Evolutionary conservation across 495 filamentous ascomycete genomes (phyloP).

Genomic region (Usnea hakonensis): DNA sequence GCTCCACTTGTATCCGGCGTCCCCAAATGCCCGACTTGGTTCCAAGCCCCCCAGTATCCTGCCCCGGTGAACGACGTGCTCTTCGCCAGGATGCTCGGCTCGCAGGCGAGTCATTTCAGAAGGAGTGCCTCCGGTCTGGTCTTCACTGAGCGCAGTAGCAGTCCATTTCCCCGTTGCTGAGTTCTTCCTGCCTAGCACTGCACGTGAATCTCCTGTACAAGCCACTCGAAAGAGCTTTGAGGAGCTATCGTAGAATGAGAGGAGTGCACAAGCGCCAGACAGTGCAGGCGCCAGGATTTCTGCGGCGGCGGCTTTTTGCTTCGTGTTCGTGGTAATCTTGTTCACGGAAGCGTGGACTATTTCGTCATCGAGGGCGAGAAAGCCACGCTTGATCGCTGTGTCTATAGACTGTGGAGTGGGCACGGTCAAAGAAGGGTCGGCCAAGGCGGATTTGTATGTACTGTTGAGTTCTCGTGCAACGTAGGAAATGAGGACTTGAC

Average conservation of each 20-base stretch:
- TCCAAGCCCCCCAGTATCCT: slow-evolving; percentile 87
- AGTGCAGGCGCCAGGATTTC: slow-evolving; percentile 87
- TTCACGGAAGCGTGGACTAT: slow-evolving; percentile 86
- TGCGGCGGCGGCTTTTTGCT: slow-evolving; percentile 77
- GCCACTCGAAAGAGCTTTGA: slow-evolving; percentile 81
- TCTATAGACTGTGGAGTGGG: slow-evolving; percentile 76
- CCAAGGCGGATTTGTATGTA: slow-evolving; percentile 71
- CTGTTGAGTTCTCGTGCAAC: slow-evolving; percentile 91
- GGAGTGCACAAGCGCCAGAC: slow-evolving; percentile 89
- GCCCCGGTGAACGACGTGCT: slow-evolving; percentile 74
- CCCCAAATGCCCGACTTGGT: slow-evolving; percentile 88
- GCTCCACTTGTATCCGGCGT: slow-evolving; percentile 95
- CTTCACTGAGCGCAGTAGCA: slow-evolving; percentile 78
- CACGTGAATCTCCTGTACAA: slow-evolving; percentile 89
- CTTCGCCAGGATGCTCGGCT: slow-evolving; percentile 79
- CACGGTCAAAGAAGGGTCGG: slow-evolving; percentile 48
- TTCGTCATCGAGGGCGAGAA: slow-evolving; percentile 80
- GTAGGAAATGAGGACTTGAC: slow-evolving; percentile 81
- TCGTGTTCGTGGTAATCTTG: slow-evolving; percentile 70
- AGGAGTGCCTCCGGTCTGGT: slow-evolving; percentile 83
- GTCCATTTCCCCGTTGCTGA: slow-evolving; percentile 76
- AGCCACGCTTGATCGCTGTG: slow-evolving; percentile 84
- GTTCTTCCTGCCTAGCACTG: slow-evolving; percentile 76
- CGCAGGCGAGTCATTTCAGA: slow-evolving; percentile 76
- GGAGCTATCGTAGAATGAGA: slow-evolving; percentile 89